Conservation (phyloP, 2,329 filamentous ascomycete species). For the Cladorrhinum sp. region DNA sequence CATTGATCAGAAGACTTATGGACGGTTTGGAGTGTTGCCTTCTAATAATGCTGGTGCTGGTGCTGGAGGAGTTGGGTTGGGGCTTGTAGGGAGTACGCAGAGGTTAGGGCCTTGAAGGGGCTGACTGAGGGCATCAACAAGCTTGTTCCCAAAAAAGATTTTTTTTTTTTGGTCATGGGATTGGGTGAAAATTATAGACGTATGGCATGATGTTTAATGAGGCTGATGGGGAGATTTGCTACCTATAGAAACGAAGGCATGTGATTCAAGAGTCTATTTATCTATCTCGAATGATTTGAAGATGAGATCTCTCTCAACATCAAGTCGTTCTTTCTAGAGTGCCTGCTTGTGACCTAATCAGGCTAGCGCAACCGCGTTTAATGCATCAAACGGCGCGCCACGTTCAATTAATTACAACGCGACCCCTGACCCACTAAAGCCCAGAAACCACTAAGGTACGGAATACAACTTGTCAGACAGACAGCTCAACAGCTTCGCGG, state of each 20-base stretch:
- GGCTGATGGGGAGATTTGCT: not conserved
- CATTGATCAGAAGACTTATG: conserved; percentile 93
- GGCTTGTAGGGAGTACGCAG: conserved; percentile 62
- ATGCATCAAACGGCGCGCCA: conserved; percentile 15
- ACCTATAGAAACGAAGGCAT: not conserved
- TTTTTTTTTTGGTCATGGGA: not conserved
- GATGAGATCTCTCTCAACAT: too few species aligned
- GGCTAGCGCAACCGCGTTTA: conserved; percentile 19
- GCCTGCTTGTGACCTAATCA: conserved; percentile 7
- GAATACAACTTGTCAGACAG: conserved; percentile 6
- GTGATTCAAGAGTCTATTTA: not conserved
- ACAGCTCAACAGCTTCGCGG: not conserved
- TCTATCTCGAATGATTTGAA: not conserved
- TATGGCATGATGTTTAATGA: not conserved
- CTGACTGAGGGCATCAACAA: too few species aligned
- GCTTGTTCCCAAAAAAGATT: not conserved
- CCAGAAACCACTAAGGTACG: not conserved
- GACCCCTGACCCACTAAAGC: conserved; percentile 12
- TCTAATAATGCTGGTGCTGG: conserved; percentile 40
- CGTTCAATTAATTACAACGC: conserved; percentile 4
- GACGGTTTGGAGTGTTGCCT: conserved; percentile 84
- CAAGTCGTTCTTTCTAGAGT: too few species aligned
- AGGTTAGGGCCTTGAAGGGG: conserved; percentile 61
- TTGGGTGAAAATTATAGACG: not conserved
- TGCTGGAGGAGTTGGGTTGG: conserved; percentile 49